phyloP scores from a whole-genome alignment of 2,329 filamentous ascomycete genomes.

The Tolypocladium cylindrosporum region DNA sequence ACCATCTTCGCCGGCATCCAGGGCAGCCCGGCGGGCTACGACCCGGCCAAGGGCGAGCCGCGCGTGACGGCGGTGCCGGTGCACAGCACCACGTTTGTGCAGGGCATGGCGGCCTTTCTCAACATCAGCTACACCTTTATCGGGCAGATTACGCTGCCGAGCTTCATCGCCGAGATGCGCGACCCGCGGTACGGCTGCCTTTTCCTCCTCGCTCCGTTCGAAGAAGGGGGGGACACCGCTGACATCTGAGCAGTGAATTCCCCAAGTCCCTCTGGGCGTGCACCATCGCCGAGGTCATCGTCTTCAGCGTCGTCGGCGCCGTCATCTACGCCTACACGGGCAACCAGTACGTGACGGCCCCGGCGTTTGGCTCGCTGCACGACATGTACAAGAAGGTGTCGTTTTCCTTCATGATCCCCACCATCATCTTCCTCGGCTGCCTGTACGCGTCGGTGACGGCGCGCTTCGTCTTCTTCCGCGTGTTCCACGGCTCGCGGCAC shows the following conservation, averaged over 20 bases:
- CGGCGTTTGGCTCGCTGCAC: constrained; percentile 76
- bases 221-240: background rate
- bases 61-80: constrained; percentile 59
- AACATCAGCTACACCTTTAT: constrained; percentile 97
- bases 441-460: constrained; percentile 84
- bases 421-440: constrained; percentile 83
- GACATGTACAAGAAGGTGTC: constrained; percentile 77
- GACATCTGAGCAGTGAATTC: constrained; percentile 54
- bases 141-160: constrained; percentile 86
- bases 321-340: constrained; percentile 83
- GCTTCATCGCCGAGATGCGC: constrained; percentile 92
- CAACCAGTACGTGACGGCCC: constrained; percentile 78
- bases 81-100: constrained; percentile 66
- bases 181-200: constrained; percentile 36
- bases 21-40: constrained; percentile 60
- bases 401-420: constrained; percentile 94
- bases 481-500: constrained; percentile 72
- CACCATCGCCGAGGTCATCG: constrained; percentile 76
- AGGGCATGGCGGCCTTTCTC: constrained; percentile 77
- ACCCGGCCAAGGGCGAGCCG: constrained; percentile 47
- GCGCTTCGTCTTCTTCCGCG: constrained; percentile 83
- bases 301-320: constrained; percentile 74
- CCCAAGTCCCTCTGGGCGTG: constrained; percentile 88
- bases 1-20: constrained; percentile 75
- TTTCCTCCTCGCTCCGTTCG: background rate